Evolutionary conservation across 2,329 filamentous ascomycete species (phyloP), one percentile per base, ranked within the genome.

Genomic region (Arachnomyces sp.): DNA sequence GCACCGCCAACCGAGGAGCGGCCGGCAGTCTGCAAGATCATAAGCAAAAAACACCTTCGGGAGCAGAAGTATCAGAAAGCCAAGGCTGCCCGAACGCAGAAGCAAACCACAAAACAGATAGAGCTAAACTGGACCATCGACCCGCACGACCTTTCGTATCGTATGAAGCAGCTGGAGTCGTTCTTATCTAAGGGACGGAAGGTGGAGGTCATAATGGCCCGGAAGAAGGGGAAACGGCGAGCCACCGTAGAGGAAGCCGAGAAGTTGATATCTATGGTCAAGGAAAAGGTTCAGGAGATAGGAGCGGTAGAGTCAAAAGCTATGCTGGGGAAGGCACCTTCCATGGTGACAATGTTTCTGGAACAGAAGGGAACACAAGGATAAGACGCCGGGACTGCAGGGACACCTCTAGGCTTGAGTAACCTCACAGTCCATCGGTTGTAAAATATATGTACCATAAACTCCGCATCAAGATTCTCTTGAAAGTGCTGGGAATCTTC

Each of bases 61-160:
- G 53, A 69, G 50, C 62, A 62, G 15, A 64, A 72, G 40, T 61
- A 69, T 40, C 37, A 46, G 3, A 47, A 52, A 21, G 54, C 58
- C 14, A 59, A 60, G 42, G 44, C 53, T 64, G 51, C 68, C 57
- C 48, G 65, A 59, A 39, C 67, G 50, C 52, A 51, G 55, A 65
- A 46, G 59, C 61, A 48, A 44, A 59, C 54, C 51, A 57, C 62
- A 12, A 95, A 95, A 67, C 82, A 82, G 56, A 62, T 95, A n/a
- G 89, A 95, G 65, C 52, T 96, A 52, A 90, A 87, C 61, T 96
- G 89, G 89, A 80, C 82, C 28, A 93, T 94, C 54, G 80, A 80
- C 45, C 56, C 63, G 9, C 76, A 90, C 56, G 89, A 95, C 66
- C 61, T 95, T 38, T 66, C 66, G n/a, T 81, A 85, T 59, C 77